phyloP scores from a whole-genome alignment of 345 rosid genomes.

The Salix brachista region DNA sequence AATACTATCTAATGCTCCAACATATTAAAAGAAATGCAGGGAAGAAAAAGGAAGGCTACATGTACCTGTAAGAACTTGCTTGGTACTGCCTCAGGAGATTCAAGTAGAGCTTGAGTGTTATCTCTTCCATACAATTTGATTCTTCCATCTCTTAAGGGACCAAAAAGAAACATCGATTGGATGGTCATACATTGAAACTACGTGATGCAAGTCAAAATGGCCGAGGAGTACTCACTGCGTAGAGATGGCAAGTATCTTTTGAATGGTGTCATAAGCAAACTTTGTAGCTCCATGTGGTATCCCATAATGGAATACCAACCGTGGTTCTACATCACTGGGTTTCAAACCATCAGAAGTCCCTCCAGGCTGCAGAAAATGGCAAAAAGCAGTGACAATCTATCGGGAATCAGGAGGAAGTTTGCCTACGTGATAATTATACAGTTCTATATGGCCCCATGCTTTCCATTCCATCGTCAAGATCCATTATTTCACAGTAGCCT shows the following conservation, averaged over 20 bases:
- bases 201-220: neutral
- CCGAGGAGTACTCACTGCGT: slow-evolving; percentile 45
- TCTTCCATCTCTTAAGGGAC: slow-evolving; percentile 62
- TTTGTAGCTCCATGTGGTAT: slow-evolving; percentile 63
- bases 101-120: slow-evolving; percentile 62
- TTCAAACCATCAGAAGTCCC: slow-evolving; percentile 54
- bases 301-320: slow-evolving; percentile 70
- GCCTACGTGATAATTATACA: too few relatives aligned
- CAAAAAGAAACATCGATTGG: neutral
- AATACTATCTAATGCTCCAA: neutral
- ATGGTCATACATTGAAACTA: too few relatives aligned
- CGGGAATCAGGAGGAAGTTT: too few relatives aligned
- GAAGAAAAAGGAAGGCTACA: slow-evolving; percentile 8
- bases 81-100: slow-evolving; percentile 52
- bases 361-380: slow-evolving; percentile 49
- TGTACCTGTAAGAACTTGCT: slow-evolving; percentile 76
- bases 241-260: slow-evolving; percentile 67
- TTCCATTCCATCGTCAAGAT: too few relatives aligned
- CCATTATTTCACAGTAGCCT: too few relatives aligned
- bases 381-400: neutral
- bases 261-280: slow-evolving; percentile 66
- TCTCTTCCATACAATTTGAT: slow-evolving; percentile 74
- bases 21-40: neutral
- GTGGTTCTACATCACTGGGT: slow-evolving; percentile 76
- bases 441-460: too few relatives aligned